These are phyloP conservation scores for Proliferodiscus dingleyae DNA, from an alignment of 2,329 filamentous ascomycete genomes.

Conservation along the genomic window DNA sequence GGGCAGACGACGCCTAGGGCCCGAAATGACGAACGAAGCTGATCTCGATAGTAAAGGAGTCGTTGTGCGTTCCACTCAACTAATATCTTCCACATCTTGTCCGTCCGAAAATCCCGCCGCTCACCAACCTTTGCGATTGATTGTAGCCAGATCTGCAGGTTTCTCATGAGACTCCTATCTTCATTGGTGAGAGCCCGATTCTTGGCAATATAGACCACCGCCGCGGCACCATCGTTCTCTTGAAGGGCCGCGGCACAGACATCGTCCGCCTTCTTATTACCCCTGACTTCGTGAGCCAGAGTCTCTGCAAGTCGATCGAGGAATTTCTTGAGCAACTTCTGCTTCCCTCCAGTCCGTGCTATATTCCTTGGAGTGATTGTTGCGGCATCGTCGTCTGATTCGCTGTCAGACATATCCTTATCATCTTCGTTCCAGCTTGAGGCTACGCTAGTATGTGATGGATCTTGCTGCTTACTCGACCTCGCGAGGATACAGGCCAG, in stretches of 20 bases:
- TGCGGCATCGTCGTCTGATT: conserved; percentile 1
- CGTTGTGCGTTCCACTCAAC: conserved; percentile 1
- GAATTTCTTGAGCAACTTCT: conserved; percentile 1
- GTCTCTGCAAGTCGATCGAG: conserved; percentile 3
- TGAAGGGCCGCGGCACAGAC: conserved; percentile 3
- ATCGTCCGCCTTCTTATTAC: conserved; percentile 4
- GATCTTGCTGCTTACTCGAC: conserved; percentile 1
- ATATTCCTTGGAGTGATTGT: conserved; percentile 2
- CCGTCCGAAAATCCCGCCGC: conserved; percentile 1
- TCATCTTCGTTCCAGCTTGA: background rate
- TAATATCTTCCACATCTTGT: conserved; percentile 1
- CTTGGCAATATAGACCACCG: conserved; percentile 5
- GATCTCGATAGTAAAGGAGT: conserved; percentile 3
- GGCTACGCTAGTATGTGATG: background rate
- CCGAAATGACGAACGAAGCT: conserved; percentile 1
- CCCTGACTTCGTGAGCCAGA: background rate
- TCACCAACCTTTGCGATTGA: conserved; percentile 1
- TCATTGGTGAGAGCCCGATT: conserved; percentile 1
- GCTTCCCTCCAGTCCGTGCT: conserved; percentile 1
- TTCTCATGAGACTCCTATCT: conserved; percentile 1
- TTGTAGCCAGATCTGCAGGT: conserved; percentile 4
- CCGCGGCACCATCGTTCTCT: background rate
- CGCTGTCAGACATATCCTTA: background rate
- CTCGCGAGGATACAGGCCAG: conserved; percentile 1
- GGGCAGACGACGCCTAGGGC: background rate